Percentiles rank a stretch among this genome's conserved stretches.
Evolutionary conservation across 148 eudicot genomes (phyloP).

Genomic region (Persicaria maculosa): DNA sequence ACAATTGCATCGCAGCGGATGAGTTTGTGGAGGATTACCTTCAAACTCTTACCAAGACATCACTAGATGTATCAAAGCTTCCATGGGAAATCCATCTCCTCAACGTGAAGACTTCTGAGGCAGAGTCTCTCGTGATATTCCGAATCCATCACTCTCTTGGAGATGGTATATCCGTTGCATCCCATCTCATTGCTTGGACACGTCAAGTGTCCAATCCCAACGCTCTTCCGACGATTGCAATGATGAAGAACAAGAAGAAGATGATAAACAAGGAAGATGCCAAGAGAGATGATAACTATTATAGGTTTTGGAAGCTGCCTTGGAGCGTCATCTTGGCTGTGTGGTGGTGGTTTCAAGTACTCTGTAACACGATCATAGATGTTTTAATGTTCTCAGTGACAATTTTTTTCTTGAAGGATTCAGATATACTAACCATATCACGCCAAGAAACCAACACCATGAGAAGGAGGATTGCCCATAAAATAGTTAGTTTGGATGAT

Average conservation of each 20-base stretch:
- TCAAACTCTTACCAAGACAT: background rate
- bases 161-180: background rate
- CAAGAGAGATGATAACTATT: background rate
- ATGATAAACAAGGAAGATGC: background rate
- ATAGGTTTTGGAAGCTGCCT: background rate
- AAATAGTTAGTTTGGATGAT: conserved; percentile 4
- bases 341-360: background rate
- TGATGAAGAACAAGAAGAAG: background rate
- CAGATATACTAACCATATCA: background rate
- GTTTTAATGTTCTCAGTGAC: background rate
- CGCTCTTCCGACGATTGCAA: background rate
- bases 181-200: background rate
- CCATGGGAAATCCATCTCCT: conserved; percentile 3
- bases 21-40: conserved; percentile 8
- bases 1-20: background rate
- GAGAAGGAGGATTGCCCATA: background rate
- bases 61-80: background rate
- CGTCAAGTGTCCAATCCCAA: background rate
- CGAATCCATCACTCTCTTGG: conserved; percentile 9
- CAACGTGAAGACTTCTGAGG: background rate
- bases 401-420: conserved; percentile 4
- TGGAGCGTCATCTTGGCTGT: background rate
- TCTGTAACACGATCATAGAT: background rate
- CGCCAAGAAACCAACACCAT: background rate
- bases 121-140: background rate